Evolutionary conservation across 352 stramenopile species (phyloP).

Genomic region (Phytopythium kandeliae): DNA sequence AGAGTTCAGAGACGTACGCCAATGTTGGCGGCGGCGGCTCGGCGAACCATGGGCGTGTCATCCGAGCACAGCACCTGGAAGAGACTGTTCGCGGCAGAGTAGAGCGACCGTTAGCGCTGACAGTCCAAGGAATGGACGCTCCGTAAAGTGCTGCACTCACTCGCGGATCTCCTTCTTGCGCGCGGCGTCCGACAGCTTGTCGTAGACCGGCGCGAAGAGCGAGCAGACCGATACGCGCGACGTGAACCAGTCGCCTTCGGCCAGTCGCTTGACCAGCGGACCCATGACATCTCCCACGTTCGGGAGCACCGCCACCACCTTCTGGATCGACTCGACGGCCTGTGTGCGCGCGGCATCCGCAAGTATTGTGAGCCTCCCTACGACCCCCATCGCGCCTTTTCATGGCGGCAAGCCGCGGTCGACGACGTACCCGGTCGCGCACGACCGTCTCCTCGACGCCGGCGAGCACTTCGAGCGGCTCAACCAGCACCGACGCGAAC

Average conservation of each 20-base stretch:
- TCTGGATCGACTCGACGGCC: slow-evolving; percentile 71
- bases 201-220: slow-evolving; percentile 72
- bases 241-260: slow-evolving; percentile 87
- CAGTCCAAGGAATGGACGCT: too few relatives aligned
- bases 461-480: slow-evolving; percentile 90
- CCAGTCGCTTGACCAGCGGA: slow-evolving; percentile 73
- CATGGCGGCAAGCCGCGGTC: neutral
- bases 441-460: slow-evolving; percentile 94
- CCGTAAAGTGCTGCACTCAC: slow-evolving; percentile 26
- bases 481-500: slow-evolving; percentile 62
- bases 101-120: neutral
- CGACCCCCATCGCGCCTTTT: neutral
- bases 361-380: neutral
- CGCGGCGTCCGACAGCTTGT: slow-evolving; percentile 43
- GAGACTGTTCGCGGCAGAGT: slow-evolving; percentile 27
- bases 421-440: slow-evolving; percentile 49
- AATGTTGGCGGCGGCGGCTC: slow-evolving; percentile 74
- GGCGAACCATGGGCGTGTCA: slow-evolving; percentile 86
- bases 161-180: slow-evolving; percentile 83
- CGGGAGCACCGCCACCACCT: slow-evolving; percentile 58
- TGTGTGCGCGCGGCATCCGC: neutral
- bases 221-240: slow-evolving; percentile 84
- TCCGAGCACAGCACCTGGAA: slow-evolving; percentile 81
- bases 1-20: slow-evolving; percentile 24
- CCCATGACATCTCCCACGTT: slow-evolving; percentile 60